phyloP scores from a whole-genome alignment of 306 rosid species.

The Glycine soja region DNA sequence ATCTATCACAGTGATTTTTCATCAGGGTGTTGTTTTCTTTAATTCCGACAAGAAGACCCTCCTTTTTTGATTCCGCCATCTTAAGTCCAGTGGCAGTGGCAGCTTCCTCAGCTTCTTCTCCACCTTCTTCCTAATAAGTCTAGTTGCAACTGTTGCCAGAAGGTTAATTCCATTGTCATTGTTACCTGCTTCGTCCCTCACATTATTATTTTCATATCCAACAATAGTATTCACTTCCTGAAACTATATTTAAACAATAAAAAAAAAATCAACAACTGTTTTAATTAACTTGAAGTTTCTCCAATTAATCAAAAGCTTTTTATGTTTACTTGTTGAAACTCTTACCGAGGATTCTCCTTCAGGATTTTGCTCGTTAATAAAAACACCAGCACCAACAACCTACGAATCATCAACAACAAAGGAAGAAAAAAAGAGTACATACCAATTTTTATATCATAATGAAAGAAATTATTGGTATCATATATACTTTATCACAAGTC shows the following conservation, averaged over 20 bases:
- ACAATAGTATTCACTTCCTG: conserved; percentile 16
- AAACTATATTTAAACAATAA: not conserved
- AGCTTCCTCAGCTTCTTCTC: too few relatives aligned
- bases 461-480: not conserved
- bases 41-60: not conserved
- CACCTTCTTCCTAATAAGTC: not conserved
- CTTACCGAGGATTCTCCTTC: conserved; percentile 13
- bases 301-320: not conserved
- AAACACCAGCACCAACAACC: conserved; percentile 45
- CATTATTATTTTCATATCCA: not conserved
- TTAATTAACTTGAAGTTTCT: not conserved
- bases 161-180: conserved; percentile 3
- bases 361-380: not conserved
- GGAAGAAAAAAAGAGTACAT: too few relatives aligned
- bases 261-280: not conserved
- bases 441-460: not conserved
- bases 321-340: not conserved
- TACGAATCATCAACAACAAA: not conserved
- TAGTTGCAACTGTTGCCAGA: conserved; percentile 10
- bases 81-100: too few relatives aligned
- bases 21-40: not conserved
- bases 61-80: not conserved
- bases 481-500: not conserved
- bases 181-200: not conserved
- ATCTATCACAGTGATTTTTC: not conserved